phyloP scores from a whole-genome alignment of 805 yeast genomes.

The Saccharomycopsis synnaedendra region DNA sequence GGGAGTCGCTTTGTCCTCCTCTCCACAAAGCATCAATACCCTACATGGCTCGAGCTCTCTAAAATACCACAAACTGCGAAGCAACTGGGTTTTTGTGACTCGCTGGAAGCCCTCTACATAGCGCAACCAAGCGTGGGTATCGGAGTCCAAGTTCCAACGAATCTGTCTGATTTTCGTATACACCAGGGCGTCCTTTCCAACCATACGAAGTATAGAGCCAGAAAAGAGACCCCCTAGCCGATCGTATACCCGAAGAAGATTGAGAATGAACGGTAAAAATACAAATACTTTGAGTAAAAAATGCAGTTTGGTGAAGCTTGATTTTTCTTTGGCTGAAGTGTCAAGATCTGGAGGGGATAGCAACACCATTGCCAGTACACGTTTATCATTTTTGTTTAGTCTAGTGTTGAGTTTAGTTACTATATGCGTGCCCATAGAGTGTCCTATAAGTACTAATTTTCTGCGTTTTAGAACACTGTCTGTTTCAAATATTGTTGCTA shows the following conservation, averaged over 20 bases:
- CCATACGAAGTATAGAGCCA: constrained; percentile 45
- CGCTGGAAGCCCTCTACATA: constrained; percentile 41
- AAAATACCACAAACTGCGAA: constrained; percentile 23
- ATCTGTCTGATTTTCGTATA: constrained; percentile 37
- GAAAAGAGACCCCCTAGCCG: constrained; percentile 53
- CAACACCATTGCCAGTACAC: constrained; percentile 32
- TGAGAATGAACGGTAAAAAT: constrained; percentile 28
- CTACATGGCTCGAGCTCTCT: constrained; percentile 28
- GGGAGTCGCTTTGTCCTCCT: constrained; percentile 46
- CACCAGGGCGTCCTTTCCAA: constrained; percentile 23
- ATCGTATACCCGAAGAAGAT: constrained; percentile 45
- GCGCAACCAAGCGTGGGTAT: constrained; percentile 39
- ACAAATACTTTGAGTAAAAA: background rate
- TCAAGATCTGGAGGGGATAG: constrained; percentile 35
- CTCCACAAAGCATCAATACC: constrained; percentile 48
- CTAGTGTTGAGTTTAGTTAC: constrained; percentile 32
- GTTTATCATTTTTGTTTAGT: constrained; percentile 20
- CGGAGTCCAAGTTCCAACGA: constrained; percentile 59
- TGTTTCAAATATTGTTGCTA: constrained; percentile 10
- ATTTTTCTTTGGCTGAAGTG: background rate
- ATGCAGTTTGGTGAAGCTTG: background rate
- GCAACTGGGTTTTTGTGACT: constrained; percentile 33
- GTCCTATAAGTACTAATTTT: constrained; percentile 43
- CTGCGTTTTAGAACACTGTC: constrained; percentile 17
- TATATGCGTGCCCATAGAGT: constrained; percentile 63